Conservation (phyloP, 257 asterid genomes). For the Ehretia macrophylla region DNA sequence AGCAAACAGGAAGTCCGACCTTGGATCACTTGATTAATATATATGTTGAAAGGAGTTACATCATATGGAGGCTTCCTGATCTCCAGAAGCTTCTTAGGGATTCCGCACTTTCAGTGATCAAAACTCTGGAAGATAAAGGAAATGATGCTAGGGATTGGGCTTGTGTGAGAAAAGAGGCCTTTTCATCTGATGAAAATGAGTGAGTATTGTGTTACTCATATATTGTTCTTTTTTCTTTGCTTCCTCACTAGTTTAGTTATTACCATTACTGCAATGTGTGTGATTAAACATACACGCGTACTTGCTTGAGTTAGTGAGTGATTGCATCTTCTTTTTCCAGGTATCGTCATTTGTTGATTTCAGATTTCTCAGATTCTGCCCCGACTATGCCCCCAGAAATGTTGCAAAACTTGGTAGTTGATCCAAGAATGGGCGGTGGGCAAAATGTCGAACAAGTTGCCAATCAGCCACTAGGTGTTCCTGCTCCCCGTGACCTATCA, state of each 20-base stretch:
- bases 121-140: slow-evolving; percentile 40
- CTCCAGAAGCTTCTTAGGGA: slow-evolving; percentile 69
- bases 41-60: slow-evolving; percentile 77
- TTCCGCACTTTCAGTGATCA: slow-evolving; percentile 59
- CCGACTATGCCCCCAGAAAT: slow-evolving; percentile 94
- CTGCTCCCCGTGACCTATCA: slow-evolving; percentile 44
- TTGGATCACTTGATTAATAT: slow-evolving; percentile 75
- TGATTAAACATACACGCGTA: neutral
- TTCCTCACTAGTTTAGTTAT: neutral
- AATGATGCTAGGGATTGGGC: slow-evolving; percentile 66
- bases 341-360: slow-evolving; percentile 71
- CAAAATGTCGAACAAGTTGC: slow-evolving; percentile 33
- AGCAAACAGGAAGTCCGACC: slow-evolving; percentile 61
- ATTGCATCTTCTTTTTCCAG: slow-evolving; percentile 28
- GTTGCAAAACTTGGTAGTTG: slow-evolving; percentile 72
- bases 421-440: slow-evolving; percentile 51
- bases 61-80: slow-evolving; percentile 94
- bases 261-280: neutral
- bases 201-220: slow-evolving; percentile 24
- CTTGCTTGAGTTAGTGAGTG: neutral
- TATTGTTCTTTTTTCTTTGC: slow-evolving; percentile 3
- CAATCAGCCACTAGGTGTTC: slow-evolving; percentile 24
- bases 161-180: slow-evolving; percentile 77
- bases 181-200: slow-evolving; percentile 83
- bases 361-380: slow-evolving; percentile 78